phyloP scores from a whole-genome alignment of 2,329 filamentous ascomycete genomes.

The Cordyceps militaris region DNA sequence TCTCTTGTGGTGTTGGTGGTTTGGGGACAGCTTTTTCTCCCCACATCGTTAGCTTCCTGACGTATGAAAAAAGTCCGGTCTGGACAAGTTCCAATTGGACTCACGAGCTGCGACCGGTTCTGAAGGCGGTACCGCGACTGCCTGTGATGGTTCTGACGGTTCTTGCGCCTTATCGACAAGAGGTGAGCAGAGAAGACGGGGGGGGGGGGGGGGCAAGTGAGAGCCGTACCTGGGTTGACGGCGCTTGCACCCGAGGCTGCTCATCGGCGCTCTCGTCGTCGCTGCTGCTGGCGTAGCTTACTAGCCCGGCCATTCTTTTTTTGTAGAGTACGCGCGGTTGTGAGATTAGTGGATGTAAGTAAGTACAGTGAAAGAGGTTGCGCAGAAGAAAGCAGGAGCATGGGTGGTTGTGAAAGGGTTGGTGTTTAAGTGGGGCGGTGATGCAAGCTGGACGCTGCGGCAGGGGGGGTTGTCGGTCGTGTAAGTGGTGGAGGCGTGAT shows the following conservation, averaged over 20 bases:
- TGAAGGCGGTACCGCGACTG: not conserved
- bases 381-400: not conserved
- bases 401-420: not conserved
- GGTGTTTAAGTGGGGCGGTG: not conserved
- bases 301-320: constrained; percentile 35
- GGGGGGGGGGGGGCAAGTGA: not conserved
- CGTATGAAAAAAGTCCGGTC: not conserved
- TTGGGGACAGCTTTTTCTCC: not conserved
- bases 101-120: not conserved
- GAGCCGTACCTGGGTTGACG: not conserved
- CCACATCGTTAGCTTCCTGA: not conserved
- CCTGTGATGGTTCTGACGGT: not conserved
- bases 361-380: not conserved
- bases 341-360: not conserved
- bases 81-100: not conserved
- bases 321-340: not conserved
- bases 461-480: not conserved
- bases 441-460: too few relatives aligned
- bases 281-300: constrained; percentile 45
- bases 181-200: not conserved
- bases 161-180: not conserved
- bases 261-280: constrained; percentile 35
- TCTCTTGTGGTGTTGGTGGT: constrained; percentile 7
- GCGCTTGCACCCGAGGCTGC: not conserved
- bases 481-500: not conserved